Percentiles rank a stretch among this genome's conserved stretches.
Evolutionary conservation across 345 rosid genomes (phyloP).

Genomic region (Melaleuca alternifolia): DNA sequence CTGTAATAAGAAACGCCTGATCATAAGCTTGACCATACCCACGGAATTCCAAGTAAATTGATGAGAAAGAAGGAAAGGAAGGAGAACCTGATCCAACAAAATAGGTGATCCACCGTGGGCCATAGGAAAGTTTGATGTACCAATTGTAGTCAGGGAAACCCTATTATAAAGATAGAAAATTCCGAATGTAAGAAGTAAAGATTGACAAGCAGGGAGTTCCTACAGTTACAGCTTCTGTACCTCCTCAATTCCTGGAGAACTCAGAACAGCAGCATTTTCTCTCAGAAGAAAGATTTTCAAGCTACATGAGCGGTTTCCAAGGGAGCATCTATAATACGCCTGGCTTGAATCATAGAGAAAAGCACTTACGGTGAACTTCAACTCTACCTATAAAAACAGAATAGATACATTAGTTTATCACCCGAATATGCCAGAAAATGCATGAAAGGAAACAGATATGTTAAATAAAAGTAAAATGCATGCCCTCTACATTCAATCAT

Average conservation of each 20-base stretch:
- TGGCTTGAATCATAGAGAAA: constrained; percentile 24
- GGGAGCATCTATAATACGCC: constrained; percentile 36
- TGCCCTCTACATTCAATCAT: not conserved
- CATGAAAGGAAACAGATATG: not conserved
- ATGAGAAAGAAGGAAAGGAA: not conserved
- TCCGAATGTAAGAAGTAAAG: not conserved
- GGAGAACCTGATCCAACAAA: constrained; percentile 37
- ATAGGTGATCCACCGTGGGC: constrained; percentile 48
- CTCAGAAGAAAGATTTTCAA: constrained; percentile 17
- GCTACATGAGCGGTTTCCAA: constrained; percentile 15
- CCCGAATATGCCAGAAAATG: not conserved
- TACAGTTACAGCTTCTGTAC: constrained; percentile 7
- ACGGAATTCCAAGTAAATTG: not conserved
- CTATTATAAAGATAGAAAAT: constrained; percentile 9
- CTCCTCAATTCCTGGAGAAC: constrained; percentile 29
- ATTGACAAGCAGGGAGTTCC: not conserved
- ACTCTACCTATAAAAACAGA: constrained; percentile 26
- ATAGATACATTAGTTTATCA: not conserved
- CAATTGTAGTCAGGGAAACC: constrained; percentile 12
- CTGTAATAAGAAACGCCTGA: constrained; percentile 5
- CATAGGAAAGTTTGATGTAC: constrained; percentile 40
- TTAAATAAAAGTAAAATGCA: not conserved
- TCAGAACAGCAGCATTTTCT: constrained; percentile 27
- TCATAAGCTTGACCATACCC: not conserved
- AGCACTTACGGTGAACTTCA: constrained; percentile 28